phyloP scores from a whole-genome alignment of 2,329 filamentous ascomycete species.

The Diaporthe citriasiana region DNA sequence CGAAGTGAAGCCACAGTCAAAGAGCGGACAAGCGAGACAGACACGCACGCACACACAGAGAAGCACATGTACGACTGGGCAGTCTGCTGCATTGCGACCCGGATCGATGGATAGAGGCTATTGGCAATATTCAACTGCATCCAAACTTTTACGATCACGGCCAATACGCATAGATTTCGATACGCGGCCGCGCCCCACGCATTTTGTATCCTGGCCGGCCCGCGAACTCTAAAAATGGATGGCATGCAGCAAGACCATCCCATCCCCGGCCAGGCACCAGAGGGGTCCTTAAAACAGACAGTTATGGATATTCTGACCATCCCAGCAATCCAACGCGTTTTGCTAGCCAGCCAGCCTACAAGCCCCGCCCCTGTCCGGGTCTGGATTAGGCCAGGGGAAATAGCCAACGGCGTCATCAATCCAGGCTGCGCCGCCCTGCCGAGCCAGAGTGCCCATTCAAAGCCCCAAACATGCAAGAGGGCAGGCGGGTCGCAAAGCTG shows the following conservation, averaged over 20 bases:
- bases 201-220: conserved; percentile 28
- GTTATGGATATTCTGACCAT: background rate
- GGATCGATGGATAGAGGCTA: conserved; percentile 2
- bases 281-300: background rate
- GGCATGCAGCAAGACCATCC: conserved; percentile 24
- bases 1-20: background rate
- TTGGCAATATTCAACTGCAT: conserved; percentile 19
- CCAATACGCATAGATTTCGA: conserved; percentile 26
- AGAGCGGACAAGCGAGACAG: background rate
- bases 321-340: conserved; percentile 1
- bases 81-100: conserved; percentile 1
- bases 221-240: conserved; percentile 37
- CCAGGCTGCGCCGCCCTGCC: conserved; percentile 31
- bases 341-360: conserved; percentile 1
- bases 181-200: conserved; percentile 14
- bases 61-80: background rate
- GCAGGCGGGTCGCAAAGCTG: conserved; percentile 15
- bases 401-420: conserved; percentile 31
- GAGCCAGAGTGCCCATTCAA: conserved; percentile 25
- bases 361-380: conserved; percentile 3
- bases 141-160: conserved; percentile 7
- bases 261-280: conserved; percentile 7
- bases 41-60: background rate
- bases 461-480: conserved; percentile 1
- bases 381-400: conserved; percentile 25